phyloP scores from a whole-genome alignment of 164 flowering plant genomes.

The Dillenia turbinata region DNA sequence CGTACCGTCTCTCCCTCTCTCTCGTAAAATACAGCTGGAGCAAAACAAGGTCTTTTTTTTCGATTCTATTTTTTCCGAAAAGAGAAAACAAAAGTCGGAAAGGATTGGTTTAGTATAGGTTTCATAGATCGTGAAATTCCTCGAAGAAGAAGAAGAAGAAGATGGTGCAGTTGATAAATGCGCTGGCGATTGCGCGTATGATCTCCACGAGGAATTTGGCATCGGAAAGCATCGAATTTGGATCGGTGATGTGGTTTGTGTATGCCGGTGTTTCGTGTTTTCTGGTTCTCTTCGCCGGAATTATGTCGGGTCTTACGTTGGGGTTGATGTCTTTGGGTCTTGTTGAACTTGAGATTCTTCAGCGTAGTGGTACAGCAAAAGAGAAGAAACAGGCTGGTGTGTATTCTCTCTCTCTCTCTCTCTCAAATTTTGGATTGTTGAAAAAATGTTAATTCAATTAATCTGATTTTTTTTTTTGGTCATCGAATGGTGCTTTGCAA shows the following conservation, averaged over 20 bases:
- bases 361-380: conserved; percentile 35
- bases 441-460: no score
- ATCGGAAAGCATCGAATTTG: conserved; percentile 18
- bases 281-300: conserved; percentile 44
- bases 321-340: conserved; percentile 47
- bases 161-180: conserved; percentile 37
- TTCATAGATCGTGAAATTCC: no score
- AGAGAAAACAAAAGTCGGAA: no score
- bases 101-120: no score
- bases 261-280: conserved; percentile 34
- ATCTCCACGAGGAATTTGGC: conserved; percentile 18
- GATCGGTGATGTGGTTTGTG: conserved; percentile 28
- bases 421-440: neutral
- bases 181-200: conserved; percentile 19
- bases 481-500: no score
- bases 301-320: conserved; percentile 47
- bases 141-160: no score
- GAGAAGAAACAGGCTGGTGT: conserved; percentile 52
- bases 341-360: conserved; percentile 48
- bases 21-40: no score
- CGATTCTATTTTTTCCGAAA: no score
- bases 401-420: neutral
- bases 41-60: no score
- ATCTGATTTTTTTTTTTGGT: no score
- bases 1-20: no score